Evolutionary conservation across 768 basidiomycete genomes (phyloP), one percentile per base, ranked within the genome.

Genomic region (Coprinopsis marcescibilis): DNA sequence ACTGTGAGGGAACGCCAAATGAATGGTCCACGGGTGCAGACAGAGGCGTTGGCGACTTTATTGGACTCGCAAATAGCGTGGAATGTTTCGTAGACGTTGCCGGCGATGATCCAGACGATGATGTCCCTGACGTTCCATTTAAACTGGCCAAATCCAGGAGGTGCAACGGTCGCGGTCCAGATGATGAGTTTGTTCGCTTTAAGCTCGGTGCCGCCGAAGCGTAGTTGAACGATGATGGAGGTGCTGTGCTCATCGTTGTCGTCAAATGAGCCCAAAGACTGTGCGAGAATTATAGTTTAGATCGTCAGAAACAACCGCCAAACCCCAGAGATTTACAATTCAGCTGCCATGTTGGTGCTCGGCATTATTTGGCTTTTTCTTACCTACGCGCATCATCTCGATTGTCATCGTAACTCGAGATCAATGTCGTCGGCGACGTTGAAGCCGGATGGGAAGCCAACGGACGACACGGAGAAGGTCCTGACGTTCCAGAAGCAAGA

Each of bases 141-240:
- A 47, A 10, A 14, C 21, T 25, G 21, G 47, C 39, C 32, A 48
- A 21, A 47, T 69, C 63, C 37, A 72, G 61, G 29, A 79, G 69
- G 48, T 74, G 76, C 25, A 80, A 65, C 7, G 75, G 71, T 29
- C 74, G 68, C 24, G 76, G 73, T 27, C 64, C 71, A n/a, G 55
- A 44, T 23, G 29, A 15, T 20, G 39, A 12, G 4, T 12, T 29
- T 4, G 26, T 43, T 32, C 32, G 4, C 33, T 30, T 19, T 34
- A 12, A 13, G 12, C 26, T 12, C 20, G 38, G 20, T 15, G 33
- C 14, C 21, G 39, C 24, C 32, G 40, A 23, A 29, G 46, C 3
- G 27, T 40, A 33, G 40, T 3, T 36, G 40, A 34, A 43, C 39
- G 43, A 50, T 24, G 48, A 48, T 14, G 51, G 44, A 10, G 51